Percentiles rank a stretch among this genome's conserved stretches.
These are phyloP conservation scores for Ogataea paraovalis DNA, from an alignment of 805 yeast species.

Conservation along the genomic window DNA sequence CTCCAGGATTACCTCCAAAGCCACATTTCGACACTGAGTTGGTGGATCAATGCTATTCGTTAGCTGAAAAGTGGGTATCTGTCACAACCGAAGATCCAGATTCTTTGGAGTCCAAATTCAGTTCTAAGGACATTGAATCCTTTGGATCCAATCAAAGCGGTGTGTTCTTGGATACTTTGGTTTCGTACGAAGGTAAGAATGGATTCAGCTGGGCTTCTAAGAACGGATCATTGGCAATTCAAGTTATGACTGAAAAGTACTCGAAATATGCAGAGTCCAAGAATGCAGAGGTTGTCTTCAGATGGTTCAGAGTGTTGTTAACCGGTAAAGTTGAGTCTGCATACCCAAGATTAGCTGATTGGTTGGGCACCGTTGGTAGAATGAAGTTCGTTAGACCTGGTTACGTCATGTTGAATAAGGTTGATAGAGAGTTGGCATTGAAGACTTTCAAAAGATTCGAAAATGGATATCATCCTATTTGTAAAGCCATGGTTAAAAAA, in stretches of 20 bases:
- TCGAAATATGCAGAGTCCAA: constrained; percentile 46
- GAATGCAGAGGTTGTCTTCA: constrained; percentile 78
- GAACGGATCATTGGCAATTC: constrained; percentile 32
- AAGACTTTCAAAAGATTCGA: constrained; percentile 58
- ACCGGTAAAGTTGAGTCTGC: constrained; percentile 43
- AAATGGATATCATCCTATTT: constrained; percentile 75
- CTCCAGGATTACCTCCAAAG: constrained; percentile 86
- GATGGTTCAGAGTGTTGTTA: constrained; percentile 70
- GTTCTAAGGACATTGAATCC: constrained; percentile 43
- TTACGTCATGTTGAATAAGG: constrained; percentile 58
- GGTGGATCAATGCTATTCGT: constrained; percentile 64
- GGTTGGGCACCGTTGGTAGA: constrained; percentile 91
- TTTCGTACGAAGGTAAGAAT: constrained; percentile 42
- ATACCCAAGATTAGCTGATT: constrained; percentile 59
- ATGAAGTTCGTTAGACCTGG: constrained; percentile 95
- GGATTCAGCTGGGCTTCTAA: constrained; percentile 35
- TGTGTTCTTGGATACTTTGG: constrained; percentile 70
- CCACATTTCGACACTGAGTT: constrained; percentile 76
- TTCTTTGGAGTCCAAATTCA: constrained; percentile 34
- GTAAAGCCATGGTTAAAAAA: constrained; percentile 76
- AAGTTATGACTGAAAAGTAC: constrained; percentile 30
- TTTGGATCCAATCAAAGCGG: constrained; percentile 76
- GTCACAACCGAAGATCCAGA: constrained; percentile 31
- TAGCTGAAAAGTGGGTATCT: constrained; percentile 64
- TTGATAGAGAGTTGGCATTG: constrained; percentile 63